Base-by-base conservation (phyloP, 1,139 yeast genomes). In the Yamadazyma membranifaciens region DNA sequence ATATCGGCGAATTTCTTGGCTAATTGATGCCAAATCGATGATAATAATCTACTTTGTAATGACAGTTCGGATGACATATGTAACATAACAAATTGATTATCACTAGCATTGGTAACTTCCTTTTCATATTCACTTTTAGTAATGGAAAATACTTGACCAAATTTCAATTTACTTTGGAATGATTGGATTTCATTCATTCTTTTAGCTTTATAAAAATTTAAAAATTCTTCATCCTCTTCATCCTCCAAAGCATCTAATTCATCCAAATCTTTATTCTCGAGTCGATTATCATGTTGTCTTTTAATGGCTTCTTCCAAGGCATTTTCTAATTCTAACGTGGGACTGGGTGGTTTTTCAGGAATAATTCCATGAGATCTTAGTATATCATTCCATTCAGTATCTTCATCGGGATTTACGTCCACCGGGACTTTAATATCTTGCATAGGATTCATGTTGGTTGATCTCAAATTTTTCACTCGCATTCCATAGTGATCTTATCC, bases 331-430 rank as follows among this genome's bases (percentile, higher is more conserved):
- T 88, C 86, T 34, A 78, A 87, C 0, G 95, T 78, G 11, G 96
- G 96, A 22, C 95, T 87, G 16, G 94, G 92, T 26, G 95, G 89
- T 53, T 83, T 81, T 57, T 87, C 91, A 0, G 98, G 98, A 40
- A 92, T 88, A 46, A 92, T 81, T 10, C 98, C 98, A 49, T 91
- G 88, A 6, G 80, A 77, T 48, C 99, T 72, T 36, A 92, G 73
- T 49, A 92, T 89, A 63, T 92, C 99, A 59, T 92, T 92, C 98
- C 99, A 92, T 62, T 92, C 98, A 1, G 98, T 92, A 59, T 92
- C 99, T 63, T 92, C 98, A 47, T 78, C 80, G 29, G 96, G 97
- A 63, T 92, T 91, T 41, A 91, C 97, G 63, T 89, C 91, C 39
- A 89, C 94, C 54, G 85, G 87, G 57, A 84, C 50, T 37, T 50